Conservation (phyloP, 768 basidiomycete species). For the Suillus lakei region DNA sequence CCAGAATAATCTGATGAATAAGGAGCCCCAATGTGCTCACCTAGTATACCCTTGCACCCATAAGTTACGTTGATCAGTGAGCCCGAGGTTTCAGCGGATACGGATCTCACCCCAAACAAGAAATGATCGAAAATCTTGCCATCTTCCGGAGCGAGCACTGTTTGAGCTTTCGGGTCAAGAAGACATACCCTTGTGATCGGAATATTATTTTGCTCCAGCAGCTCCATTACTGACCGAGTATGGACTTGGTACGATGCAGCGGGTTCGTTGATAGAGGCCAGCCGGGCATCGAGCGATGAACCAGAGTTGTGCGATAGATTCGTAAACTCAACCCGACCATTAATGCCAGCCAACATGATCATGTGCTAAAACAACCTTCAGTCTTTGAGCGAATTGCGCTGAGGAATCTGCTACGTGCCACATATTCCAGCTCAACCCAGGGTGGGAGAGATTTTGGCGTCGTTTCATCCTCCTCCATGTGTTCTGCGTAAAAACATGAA, state of each 20-base stretch:
- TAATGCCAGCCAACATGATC: conserved; percentile 72
- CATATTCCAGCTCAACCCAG: conserved; percentile 95
- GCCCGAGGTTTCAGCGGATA: background rate
- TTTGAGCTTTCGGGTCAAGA: conserved; percentile 88
- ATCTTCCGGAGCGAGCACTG: conserved; percentile 74
- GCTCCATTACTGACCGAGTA: conserved; percentile 20
- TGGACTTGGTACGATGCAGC: conserved; percentile 28
- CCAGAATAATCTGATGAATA: background rate
- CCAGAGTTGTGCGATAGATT: conserved; percentile 79
- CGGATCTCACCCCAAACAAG: conserved; percentile 77
- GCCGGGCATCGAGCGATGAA: conserved; percentile 48
- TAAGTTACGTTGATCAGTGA: background rate
- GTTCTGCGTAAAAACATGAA: conserved; percentile 55
- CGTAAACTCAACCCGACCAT: conserved; percentile 78
- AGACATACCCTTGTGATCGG: conserved; percentile 76
- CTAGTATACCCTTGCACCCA: conserved; percentile 62
- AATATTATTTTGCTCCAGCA: conserved; percentile 29
- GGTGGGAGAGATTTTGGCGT: conserved; percentile 71
- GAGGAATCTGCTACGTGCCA: conserved; percentile 47
- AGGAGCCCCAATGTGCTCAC: conserved; percentile 31
- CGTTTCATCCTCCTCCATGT: conserved; percentile 94
- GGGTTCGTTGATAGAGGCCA: conserved; percentile 11
- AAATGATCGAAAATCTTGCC: conserved; percentile 86
- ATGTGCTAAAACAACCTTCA: conserved; percentile 64
- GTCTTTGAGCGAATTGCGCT: conserved; percentile 11